Conservation (phyloP, 2,329 filamentous ascomycete species). For the Neoarthrinium moseri region DNA sequence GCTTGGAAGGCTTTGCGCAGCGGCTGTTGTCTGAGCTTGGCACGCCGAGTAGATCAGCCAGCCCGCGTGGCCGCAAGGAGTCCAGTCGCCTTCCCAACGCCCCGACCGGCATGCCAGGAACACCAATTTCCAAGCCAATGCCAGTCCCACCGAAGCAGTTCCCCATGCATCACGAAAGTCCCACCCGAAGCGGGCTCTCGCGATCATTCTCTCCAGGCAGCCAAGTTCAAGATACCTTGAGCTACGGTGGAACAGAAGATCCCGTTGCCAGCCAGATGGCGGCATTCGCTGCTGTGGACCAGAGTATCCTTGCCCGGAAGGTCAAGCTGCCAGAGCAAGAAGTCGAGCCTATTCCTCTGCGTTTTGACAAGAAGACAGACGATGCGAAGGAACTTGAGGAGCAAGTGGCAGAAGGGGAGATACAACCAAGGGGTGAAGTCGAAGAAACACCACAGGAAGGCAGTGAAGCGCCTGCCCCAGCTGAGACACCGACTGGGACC, state of each 20-base stretch:
- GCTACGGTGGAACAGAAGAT: constrained; percentile 25
- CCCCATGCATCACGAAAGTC: constrained; percentile 34
- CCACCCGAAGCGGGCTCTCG: constrained; percentile 25
- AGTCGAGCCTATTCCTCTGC: constrained; percentile 46
- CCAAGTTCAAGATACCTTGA: constrained; percentile 21
- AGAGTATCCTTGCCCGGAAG: constrained; percentile 56
- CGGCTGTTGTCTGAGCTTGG: constrained; percentile 60
- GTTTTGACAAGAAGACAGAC: constrained; percentile 33
- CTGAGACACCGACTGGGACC: constrained; percentile 19
- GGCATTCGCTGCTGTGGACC: constrained; percentile 63
- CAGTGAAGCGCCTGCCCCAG: constrained; percentile 14
- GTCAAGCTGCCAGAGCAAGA: constrained; percentile 46
- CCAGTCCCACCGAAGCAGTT: constrained; percentile 43
- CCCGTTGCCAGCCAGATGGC: constrained; percentile 51
- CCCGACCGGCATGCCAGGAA: constrained; percentile 24
- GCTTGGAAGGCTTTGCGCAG: constrained; percentile 61
- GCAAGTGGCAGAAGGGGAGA: constrained; percentile 11
- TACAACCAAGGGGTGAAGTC: constrained; percentile 14
- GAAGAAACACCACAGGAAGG: constrained; percentile 17
- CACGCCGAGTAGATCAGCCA: constrained; percentile 49
- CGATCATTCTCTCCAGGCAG: constrained; percentile 43
- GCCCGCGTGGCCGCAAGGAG: constrained; percentile 52
- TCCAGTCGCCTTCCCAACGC: constrained; percentile 27
- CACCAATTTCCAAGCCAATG: constrained; percentile 32
- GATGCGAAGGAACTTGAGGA: constrained; percentile 21